A percentile compares a stretch with the other conserved stretches of the same genome.
Conservation (phyloP, 106 monocot species). For the Agapanthus africanus region DNA sequence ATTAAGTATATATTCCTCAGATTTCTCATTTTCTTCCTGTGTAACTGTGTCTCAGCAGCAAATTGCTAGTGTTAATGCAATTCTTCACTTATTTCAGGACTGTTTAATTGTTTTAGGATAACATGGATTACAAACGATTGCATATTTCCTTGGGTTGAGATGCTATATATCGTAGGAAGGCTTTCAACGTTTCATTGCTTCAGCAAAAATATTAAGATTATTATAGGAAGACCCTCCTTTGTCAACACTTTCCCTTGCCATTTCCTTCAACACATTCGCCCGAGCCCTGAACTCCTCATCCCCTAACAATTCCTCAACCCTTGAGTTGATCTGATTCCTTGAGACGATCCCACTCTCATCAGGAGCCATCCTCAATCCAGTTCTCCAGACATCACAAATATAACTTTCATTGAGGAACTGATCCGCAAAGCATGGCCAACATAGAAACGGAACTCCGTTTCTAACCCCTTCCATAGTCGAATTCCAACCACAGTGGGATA, state of each 20-base stretch:
- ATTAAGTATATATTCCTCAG: too few relatives aligned
- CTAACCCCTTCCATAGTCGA: slow-evolving; percentile 40
- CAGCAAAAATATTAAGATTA: slow-evolving; percentile 29
- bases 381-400: slow-evolving; percentile 31
- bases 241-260: slow-evolving; percentile 9
- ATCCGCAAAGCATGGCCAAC: slow-evolving; percentile 45
- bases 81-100: too few relatives aligned
- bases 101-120: too few relatives aligned
- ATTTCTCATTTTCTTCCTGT: too few relatives aligned
- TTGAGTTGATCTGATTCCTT: slow-evolving; percentile 24
- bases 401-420: slow-evolving; percentile 41
- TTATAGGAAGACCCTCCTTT: slow-evolving; percentile 31
- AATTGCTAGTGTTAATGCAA: too few relatives aligned
- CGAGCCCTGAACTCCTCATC: slow-evolving; percentile 18
- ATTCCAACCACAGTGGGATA: slow-evolving; percentile 60
- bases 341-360: slow-evolving; percentile 24
- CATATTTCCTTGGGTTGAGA: too few relatives aligned
- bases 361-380: slow-evolving; percentile 18
- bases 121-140: too few relatives aligned
- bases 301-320: slow-evolving; percentile 25
- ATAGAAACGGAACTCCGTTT: slow-evolving; percentile 49
- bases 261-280: slow-evolving; percentile 15
- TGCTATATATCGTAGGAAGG: too few relatives aligned
- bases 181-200: slow-evolving; percentile 16
- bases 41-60: too few relatives aligned